Percentiles rank a stretch among this genome's conserved stretches.
phyloP scores from a whole-genome alignment of 371 early-diverging fungal genomes.

The Basidiobolus meristosporus region DNA sequence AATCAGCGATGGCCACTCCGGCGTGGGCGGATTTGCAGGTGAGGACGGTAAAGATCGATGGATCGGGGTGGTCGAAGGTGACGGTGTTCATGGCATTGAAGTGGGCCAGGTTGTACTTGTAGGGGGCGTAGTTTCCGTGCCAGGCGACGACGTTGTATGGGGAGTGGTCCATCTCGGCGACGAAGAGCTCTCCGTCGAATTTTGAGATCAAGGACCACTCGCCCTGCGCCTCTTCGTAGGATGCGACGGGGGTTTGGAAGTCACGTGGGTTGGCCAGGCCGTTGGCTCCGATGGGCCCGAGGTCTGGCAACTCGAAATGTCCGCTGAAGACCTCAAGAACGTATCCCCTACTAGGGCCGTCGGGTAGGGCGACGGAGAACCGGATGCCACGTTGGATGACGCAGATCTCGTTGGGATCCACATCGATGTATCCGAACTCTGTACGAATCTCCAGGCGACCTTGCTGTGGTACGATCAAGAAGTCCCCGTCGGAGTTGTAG shows the following conservation, averaged over 20 bases:
- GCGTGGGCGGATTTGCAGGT: conserved; percentile 77
- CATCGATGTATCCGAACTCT: conserved; percentile 78
- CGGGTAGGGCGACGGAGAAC: conserved; percentile 58
- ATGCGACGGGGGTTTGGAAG: conserved; percentile 74
- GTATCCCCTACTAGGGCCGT: conserved; percentile 78
- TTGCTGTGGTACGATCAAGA: conserved; percentile 89
- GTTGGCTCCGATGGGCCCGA: conserved; percentile 90
- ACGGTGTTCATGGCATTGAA: conserved; percentile 81
- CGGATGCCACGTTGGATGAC: conserved; percentile 87
- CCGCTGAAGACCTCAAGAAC: conserved; percentile 71
- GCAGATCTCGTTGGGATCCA: conserved; percentile 76
- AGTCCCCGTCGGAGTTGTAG: conserved; percentile 83
- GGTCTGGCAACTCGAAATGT: conserved; percentile 86
- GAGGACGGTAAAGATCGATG: conserved; percentile 88
- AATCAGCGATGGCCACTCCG: conserved; percentile 83
- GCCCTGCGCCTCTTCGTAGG: conserved; percentile 40
- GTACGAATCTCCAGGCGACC: conserved; percentile 74
- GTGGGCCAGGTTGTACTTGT: conserved; percentile 74
- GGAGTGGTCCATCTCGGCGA: conserved; percentile 54
- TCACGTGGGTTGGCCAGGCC: conserved; percentile 91
- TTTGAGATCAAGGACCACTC: conserved; percentile 57
- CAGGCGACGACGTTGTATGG: conserved; percentile 95
- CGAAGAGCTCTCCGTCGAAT: conserved; percentile 62
- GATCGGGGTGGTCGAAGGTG: conserved; percentile 87
- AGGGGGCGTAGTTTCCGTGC: conserved; percentile 96